These are phyloP conservation scores for Pseudonitzschia multiseries DNA, from an alignment of 108 stramenopile species.

Conservation along the genomic window DNA sequence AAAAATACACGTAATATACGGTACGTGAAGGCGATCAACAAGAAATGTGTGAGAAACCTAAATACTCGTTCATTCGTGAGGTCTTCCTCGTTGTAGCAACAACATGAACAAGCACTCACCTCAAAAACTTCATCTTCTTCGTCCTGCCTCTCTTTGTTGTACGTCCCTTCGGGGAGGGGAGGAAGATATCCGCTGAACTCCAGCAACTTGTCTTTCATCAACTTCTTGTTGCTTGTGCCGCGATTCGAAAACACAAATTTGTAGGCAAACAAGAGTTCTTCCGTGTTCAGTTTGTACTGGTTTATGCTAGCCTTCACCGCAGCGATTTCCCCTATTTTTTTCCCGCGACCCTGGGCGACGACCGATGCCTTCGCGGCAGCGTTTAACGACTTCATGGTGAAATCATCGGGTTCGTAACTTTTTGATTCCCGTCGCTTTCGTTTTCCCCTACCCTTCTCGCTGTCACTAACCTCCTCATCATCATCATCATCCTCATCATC, in stretches of 20 bases:
- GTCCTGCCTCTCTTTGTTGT: constrained; percentile 31
- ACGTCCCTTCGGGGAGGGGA: constrained; percentile 18
- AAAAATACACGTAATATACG: too few species aligned
- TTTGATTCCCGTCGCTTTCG: constrained; percentile 24
- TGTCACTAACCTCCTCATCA: constrained; percentile 8
- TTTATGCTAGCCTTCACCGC: constrained; percentile 28
- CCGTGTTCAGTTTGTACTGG: constrained; percentile 7
- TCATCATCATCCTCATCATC: constrained; percentile 16
- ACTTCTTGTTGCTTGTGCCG: constrained; percentile 22
- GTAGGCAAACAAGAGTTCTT: constrained; percentile 37
- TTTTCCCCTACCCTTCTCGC: constrained; percentile 19
- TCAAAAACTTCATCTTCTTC: constrained; percentile 41
- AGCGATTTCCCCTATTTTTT: constrained; percentile 26
- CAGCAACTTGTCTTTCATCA: constrained; percentile 29
- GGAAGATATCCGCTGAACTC: constrained; percentile 55
- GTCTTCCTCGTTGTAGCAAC: too few species aligned
- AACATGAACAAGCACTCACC: constrained; percentile 31
- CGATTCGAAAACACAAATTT: constrained; percentile 30
- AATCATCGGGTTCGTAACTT: constrained; percentile 35
- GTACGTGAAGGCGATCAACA: too few species aligned
- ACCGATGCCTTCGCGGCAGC: constrained; percentile 9
- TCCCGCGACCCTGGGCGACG: constrained; percentile 39
- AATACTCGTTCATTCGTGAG: neutral
- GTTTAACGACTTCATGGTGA: constrained; percentile 25
- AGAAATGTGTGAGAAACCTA: neutral